Conservation (phyloP, 2,329 filamentous ascomycete species). For the Ophiobolus disseminans region DNA sequence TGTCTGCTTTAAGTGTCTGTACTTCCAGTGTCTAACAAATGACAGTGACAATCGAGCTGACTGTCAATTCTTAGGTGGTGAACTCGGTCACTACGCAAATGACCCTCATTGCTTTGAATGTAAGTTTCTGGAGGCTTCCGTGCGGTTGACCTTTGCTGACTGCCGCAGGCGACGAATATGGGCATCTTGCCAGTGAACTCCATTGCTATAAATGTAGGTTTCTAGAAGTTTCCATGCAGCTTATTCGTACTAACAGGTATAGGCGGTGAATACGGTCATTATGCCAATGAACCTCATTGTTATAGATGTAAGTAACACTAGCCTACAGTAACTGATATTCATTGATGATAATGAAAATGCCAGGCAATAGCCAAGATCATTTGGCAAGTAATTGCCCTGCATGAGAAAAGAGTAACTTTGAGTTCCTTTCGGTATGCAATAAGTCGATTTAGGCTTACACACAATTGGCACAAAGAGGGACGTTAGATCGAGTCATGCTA, state of each 20-base stretch:
- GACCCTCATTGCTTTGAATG: constrained; percentile 2
- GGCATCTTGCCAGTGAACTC: constrained; percentile 1
- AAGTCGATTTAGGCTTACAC: not conserved
- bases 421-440: not conserved
- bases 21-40: not conserved
- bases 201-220: constrained; percentile 1
- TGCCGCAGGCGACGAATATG: not conserved
- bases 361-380: constrained; percentile 1
- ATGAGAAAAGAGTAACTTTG: not conserved
- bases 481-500: not conserved
- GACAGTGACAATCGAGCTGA: constrained; percentile 2
- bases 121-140: not conserved
- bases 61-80: constrained; percentile 3
- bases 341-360: not conserved
- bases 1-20: constrained; percentile 1
- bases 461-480: not conserved
- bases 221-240: constrained; percentile 1
- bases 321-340: not conserved
- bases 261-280: constrained; percentile 1
- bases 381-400: not conserved
- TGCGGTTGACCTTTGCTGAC: not conserved
- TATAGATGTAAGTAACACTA: constrained; percentile 1
- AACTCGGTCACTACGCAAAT: constrained; percentile 3
- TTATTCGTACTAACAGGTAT: not conserved
- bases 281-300: constrained; percentile 2